Base-by-base conservation (phyloP, 306 rosid genomes). In the Geum urbanum region DNA sequence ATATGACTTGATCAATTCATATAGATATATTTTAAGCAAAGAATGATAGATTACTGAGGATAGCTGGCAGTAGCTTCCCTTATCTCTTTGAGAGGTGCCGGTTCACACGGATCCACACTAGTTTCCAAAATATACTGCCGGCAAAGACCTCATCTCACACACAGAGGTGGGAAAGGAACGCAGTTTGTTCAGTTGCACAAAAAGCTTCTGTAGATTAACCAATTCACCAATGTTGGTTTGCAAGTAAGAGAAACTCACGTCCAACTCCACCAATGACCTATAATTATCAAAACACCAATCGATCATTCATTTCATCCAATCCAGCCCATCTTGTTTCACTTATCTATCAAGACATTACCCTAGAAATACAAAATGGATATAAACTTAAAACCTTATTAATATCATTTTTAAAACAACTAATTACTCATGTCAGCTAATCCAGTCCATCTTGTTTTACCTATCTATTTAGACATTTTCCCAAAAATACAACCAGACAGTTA, bases 141-240 rank as follows among this genome's bases (percentile, higher is more conserved):
- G 81, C 81, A 95, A 47, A 63, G 99, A 87, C 68, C 73, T 87
- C 95, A 95, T 82, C 74, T 88, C 97, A 41, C 96, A 95, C 19
- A 95, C 14, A 49, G 99, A 95, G 3, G 92, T 73, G 15, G 97
- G 99, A 76, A 95, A 78, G 24, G 87, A 88, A 1, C 97, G 89
- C 43, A 95, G 76, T 82, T 95, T 95, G 86, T 95, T 95, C 54
- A 91, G 69, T 12, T 89, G 87, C 71, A 91, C 65, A 5, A 67
- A 66, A 66, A 95, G 96, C 84, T 80, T 91, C 85, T 81, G 84
- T 6, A 95, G 81, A 48, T 73, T 77, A 43, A 24, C 79, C 71
- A 95, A 70, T 67, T 89, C 95, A 48, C 99, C 99, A 41, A 95
- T 86, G 89, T 95, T 89, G 52, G 99, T 95, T 70, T 97, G 99